Base-by-base conservation (phyloP, 495 filamentous ascomycete species). In the Talaromyces adpressus region DNA sequence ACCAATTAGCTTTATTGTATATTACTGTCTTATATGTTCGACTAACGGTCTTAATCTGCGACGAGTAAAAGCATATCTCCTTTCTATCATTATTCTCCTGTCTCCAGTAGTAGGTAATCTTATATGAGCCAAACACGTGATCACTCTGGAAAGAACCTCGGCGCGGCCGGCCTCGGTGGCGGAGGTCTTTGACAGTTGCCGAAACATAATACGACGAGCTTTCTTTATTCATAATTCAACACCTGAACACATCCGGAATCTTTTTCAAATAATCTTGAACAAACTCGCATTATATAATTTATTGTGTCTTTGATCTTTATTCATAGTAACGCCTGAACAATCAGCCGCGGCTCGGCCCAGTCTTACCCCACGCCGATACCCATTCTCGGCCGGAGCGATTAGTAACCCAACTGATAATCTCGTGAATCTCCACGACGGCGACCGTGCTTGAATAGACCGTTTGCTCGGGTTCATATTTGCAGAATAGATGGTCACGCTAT, bases 11-110 rank as follows among this genome's bases (percentile, higher is more conserved):
- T 20, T 23, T 29, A 56, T 56, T 56, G 52, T 56, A 56, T 56
- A 56, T 56, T 56, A 56, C 30, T 56, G 22, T 27, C 18, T 49
- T 49, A 20, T 7, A 36, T 49, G n/a, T 49, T 9, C 22, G 14
- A 45, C 39, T 20, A 20, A 49, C 45, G 45, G 45, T 20, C n/a
- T 49, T 49, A n/a, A 18, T 49, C 18, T 49, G n/a, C 22, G 58
- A 61, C 68, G 5, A 57, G 63, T 67, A 64, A 75, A 77, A 23
- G 76, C 63, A 58, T 49, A 49, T 49, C 45, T 49, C 45, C 45
- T 20, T 49, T 49, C 36, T 6, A 14, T 36, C 34, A 36, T 32
- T 12, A 36, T 36, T 11, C 8, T 27, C 34, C 14, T 36, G 34
- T 36, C n/a, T n/a, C n/a, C n/a, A n/a, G n/a, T n/a, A n/a, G n/a